phyloP scores from a whole-genome alignment of 306 rosid species.

The Neltuma alba region DNA sequence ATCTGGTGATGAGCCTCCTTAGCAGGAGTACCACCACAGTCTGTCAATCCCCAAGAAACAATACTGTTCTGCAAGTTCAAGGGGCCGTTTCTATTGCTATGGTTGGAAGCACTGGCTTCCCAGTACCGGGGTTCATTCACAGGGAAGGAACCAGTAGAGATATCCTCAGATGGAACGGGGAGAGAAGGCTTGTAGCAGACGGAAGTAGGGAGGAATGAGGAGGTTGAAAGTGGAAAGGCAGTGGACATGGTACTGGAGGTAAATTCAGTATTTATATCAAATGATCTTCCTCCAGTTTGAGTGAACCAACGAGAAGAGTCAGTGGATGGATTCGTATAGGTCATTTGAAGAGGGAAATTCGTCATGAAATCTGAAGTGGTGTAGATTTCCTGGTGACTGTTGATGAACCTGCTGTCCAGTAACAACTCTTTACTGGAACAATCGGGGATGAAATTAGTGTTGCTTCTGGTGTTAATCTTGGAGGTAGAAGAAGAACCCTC shows the following conservation, averaged over 20 bases:
- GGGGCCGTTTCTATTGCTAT: constrained; percentile 38
- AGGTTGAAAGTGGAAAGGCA: constrained; percentile 42
- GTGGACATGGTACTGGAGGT: constrained; percentile 40
- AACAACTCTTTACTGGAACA: constrained; percentile 41
- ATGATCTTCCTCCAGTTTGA: constrained; percentile 40
- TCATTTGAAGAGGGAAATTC: constrained; percentile 51
- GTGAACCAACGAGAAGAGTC: constrained; percentile 47
- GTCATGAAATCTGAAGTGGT: constrained; percentile 47
- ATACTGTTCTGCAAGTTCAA: constrained; percentile 30
- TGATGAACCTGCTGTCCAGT: constrained; percentile 44
- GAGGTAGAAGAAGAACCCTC: constrained; percentile 35
- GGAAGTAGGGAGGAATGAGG: constrained; percentile 40
- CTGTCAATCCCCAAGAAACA: constrained; percentile 48
- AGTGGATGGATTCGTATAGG: constrained; percentile 30
- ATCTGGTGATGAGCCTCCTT: constrained; percentile 47
- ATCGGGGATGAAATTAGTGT: constrained; percentile 26
- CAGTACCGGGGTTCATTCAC: constrained; percentile 49
- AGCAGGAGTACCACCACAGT: constrained; percentile 28
- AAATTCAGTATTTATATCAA: constrained; percentile 50
- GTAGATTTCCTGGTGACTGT: constrained; percentile 40
- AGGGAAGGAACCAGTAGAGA: constrained; percentile 38
- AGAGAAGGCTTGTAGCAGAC: constrained; percentile 51
- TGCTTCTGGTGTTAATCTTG: constrained; percentile 25
- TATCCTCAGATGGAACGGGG: constrained; percentile 41
- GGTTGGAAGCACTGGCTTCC: constrained; percentile 47